Evolutionary conservation across 2,329 filamentous ascomycete genomes (phyloP), one percentile per base, ranked within the genome.

Genomic region (Cladosporium austrohemisphaericum): DNA sequence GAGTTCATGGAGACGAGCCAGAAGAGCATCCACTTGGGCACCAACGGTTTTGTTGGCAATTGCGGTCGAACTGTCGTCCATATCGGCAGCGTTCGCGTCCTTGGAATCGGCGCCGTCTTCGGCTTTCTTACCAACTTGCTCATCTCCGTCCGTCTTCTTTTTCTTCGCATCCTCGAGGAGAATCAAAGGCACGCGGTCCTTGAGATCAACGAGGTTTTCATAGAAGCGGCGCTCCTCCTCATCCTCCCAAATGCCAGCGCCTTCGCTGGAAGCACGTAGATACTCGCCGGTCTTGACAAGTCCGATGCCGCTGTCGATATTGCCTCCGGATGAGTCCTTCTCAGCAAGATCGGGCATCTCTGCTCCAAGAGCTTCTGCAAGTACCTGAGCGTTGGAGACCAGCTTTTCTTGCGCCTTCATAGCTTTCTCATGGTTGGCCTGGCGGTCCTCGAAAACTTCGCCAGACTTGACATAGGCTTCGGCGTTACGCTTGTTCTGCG

Each of bases 391-490:
- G 67, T 95, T 97, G 18, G 88, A 76, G 20, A 95, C 77, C 3
- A 98, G 78, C 57, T 91, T 90, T 65, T 98, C 93, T 64, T 97
- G 89, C 1, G 86, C 79, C 68, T 97, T 98, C 50, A 91, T 76
- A 59, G 93, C 86, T 68, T 91, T 96, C 66, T 98, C 94, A 58
- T 94, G 95, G 64, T 91, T 97, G 47, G 90, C 82, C 66, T 98
- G 93, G 43, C 93, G 86, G 63, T 98, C 93, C 66, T 98, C 93
- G 56, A 98, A 97, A 4, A 98, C 92, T 65, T 98, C 93, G 2
- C 93, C 93, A 29, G 93, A 97, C 64, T 96, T 96, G 60, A 98
- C 92, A 61, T 98, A 98, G 5, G 92, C 93, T 68, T 98, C 93
- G 1, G 93, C 92, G 69, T 98, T 98, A 59, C 92, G 90, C 55